A percentile compares a stretch with the other conserved stretches of the same genome.
phyloP scores from a whole-genome alignment of 768 basidiomycete genomes.

The Gyrodon lividus region DNA sequence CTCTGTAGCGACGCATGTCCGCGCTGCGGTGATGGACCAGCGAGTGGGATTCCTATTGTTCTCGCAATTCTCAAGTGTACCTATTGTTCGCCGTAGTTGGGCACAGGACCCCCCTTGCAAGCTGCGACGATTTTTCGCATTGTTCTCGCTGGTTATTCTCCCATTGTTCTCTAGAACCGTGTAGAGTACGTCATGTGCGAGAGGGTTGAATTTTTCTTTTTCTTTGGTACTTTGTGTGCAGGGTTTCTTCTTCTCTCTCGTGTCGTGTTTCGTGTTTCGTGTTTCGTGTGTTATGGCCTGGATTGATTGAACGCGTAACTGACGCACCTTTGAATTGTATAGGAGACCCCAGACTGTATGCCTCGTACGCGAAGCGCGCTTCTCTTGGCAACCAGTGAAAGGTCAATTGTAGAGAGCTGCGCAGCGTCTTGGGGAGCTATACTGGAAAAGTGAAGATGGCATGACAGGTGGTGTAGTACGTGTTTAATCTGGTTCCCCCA shows the following conservation, averaged over 20 bases:
- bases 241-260: not conserved
- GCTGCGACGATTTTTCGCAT: slow-evolving; percentile 1
- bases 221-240: not conserved
- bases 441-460: not conserved
- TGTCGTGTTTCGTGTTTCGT: slow-evolving; percentile 2
- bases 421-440: slow-evolving; percentile 41
- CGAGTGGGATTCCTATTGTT: slow-evolving; percentile 12
- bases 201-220: not conserved
- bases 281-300: slow-evolving; percentile 3
- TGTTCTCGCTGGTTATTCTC: slow-evolving; percentile 4
- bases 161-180: slow-evolving; percentile 17
- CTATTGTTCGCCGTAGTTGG: slow-evolving; percentile 27
- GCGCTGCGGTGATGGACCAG: slow-evolving; percentile 7
- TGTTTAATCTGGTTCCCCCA: not conserved
- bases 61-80: not conserved
- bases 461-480: not conserved
- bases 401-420: slow-evolving; percentile 54
- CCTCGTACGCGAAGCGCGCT: slow-evolving; percentile 45
- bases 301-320: slow-evolving; percentile 11
- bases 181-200: slow-evolving; percentile 2
- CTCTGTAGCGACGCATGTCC: slow-evolving; percentile 13
- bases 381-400: slow-evolving; percentile 46
- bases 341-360: slow-evolving; percentile 40
- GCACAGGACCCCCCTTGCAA: not conserved
- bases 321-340: slow-evolving; percentile 6